Evolutionary conservation across 768 basidiomycete genomes (phyloP), one percentile per base, ranked within the genome.

Genomic region (Pleurotus sapidus): DNA sequence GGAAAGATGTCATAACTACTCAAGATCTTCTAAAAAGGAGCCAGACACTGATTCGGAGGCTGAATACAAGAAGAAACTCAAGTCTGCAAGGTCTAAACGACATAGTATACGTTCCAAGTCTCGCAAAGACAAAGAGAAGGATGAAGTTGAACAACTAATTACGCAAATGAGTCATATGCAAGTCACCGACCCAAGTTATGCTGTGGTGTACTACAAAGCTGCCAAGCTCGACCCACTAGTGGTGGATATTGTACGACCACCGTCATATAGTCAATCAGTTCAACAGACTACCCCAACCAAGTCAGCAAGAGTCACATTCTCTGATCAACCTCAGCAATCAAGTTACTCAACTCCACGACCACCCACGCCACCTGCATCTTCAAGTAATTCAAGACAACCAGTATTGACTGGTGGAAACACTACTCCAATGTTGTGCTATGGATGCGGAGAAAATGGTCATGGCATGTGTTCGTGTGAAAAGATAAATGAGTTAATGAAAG

Each of bases 71-170:
- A 25, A 24, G 5, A 43, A 51, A 5, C 25, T 24, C 12, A 18
- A 38, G 39, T 11, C 9, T 11, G 39, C 11, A 40, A 11, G n/a
- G 18, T 42, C 20, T 17, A 40, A 7, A 20, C 20, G 20, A 20
- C 20, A 20, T 3, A 20, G 20, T 20, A 20, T 20, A 20, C 20
- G 20, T 20, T 20, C 20, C 20, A 20, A 20, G 20, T 20, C 20
- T 3, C 20, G 20, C 20, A 20, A 20, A 3, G 23, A 55, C 43
- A 20, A 20, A 3, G 20, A 20, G 3, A 15, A 56, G 54, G 24
- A 55, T 5, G 58, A 56, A 12, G 46, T 56, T n/a, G 58, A 59
- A 4, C n/a, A 47, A 18, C 23, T 59, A 18, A 56, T 55, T 9
- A 30, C 37, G 39, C 58, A 59, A 37, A 25, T 56, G 27, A 45